These are phyloP conservation scores for Mucor circinelloides DNA, from an alignment of 371 early-diverging fungal species.

Conservation along the genomic window DNA sequence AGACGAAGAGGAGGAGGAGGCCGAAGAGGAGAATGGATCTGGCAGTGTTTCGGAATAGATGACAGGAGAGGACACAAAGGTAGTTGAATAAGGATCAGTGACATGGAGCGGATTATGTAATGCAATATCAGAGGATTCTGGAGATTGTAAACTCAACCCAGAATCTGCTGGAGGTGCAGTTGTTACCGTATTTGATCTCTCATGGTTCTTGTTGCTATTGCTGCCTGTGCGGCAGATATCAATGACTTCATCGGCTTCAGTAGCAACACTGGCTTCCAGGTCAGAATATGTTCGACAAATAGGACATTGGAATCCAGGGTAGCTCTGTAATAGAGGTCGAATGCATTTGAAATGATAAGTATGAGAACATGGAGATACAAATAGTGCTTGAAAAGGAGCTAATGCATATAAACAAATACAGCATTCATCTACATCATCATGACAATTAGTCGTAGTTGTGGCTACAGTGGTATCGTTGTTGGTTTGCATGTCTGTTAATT, in stretches of 20 bases:
- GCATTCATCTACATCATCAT: constrained; percentile 69
- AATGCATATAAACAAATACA: constrained; percentile 94
- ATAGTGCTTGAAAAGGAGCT: constrained; percentile 91
- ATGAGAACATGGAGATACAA: constrained; percentile 94
- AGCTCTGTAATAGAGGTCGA: constrained; percentile 69
- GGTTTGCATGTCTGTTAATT: not conserved
- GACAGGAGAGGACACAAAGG: constrained; percentile 16
- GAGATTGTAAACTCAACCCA: constrained; percentile 12
- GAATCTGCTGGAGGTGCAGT: constrained; percentile 11
- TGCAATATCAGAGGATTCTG: not conserved
- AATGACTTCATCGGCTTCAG: constrained; percentile 65
- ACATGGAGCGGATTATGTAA: not conserved
- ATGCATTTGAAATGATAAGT: constrained; percentile 96
- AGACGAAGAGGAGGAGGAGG: not conserved
- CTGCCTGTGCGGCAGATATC: not conserved
- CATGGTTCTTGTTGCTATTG: not conserved
- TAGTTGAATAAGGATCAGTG: constrained; percentile 5
- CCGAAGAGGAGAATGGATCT: not conserved
- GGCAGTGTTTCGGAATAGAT: constrained; percentile 16
- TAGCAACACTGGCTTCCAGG: constrained; percentile 82
- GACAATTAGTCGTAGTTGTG: not conserved
- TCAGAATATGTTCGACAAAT: constrained; percentile 94
- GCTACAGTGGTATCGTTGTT: not conserved
- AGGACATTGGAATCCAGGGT: constrained; percentile 90
- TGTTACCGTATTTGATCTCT: not conserved